phyloP scores from a whole-genome alignment of 495 filamentous ascomycete species.

The Neurospora tetrasperma region DNA sequence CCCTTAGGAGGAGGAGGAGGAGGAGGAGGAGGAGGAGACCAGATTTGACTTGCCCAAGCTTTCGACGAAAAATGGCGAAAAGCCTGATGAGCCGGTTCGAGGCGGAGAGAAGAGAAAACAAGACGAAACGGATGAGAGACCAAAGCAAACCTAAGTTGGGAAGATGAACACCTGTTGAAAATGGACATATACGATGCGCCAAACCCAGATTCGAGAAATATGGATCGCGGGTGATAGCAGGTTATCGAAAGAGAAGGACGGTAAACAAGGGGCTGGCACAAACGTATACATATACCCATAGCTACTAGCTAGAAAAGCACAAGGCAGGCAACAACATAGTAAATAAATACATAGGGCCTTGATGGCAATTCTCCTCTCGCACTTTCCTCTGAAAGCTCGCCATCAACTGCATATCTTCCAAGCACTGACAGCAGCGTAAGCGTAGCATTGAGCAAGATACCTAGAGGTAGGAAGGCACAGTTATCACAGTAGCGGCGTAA shows the following conservation, averaged over 20 bases:
- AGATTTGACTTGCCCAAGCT: background rate
- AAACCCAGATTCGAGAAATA: background rate
- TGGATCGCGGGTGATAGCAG: background rate
- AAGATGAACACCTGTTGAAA: background rate
- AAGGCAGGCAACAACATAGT: background rate
- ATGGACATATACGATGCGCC: background rate
- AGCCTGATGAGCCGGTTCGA: background rate
- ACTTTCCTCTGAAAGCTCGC: background rate
- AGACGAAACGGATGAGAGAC: background rate
- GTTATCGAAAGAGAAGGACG: background rate
- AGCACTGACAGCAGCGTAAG: background rate
- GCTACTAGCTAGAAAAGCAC: background rate
- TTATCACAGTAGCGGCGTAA: background rate
- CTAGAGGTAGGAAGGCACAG: background rate
- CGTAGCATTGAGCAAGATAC: background rate
- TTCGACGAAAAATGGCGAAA: background rate
- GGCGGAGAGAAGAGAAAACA: background rate
- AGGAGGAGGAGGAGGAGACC: no score
- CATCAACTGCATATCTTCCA: background rate
- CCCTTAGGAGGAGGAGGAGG: background rate
- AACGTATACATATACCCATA: background rate
- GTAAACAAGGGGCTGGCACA: background rate
- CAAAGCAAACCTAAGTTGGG: no score
- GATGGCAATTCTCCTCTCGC: background rate
- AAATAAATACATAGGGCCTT: background rate